A percentile compares a stretch with the other conserved stretches of the same genome.
phyloP scores from a whole-genome alignment of 768 basidiomycete species.

The Serendipita sp. region DNA sequence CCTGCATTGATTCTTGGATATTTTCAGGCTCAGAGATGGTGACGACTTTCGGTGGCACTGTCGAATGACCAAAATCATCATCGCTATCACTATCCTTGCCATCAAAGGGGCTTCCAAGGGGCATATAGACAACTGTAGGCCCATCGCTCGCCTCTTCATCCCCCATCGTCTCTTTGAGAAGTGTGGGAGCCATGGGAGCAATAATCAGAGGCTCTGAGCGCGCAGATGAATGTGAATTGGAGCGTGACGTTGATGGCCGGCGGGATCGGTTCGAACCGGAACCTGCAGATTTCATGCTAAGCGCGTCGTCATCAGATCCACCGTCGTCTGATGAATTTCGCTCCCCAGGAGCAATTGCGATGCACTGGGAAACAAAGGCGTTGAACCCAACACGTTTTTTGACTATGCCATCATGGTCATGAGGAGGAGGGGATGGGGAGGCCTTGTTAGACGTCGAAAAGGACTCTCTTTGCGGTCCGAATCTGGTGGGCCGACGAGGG shows the following conservation, averaged over 20 bases:
- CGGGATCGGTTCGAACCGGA: conserved; percentile 15
- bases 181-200: conserved; percentile 60
- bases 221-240: conserved; percentile 7
- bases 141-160: neutral
- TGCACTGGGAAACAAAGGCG: conserved; percentile 92
- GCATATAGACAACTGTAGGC: neutral
- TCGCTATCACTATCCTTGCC: neutral
- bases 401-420: conserved; percentile 10
- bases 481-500: conserved; percentile 9
- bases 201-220: conserved; percentile 42
- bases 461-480: conserved; percentile 11
- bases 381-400: conserved; percentile 94
- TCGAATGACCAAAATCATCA: neutral
- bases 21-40: neutral
- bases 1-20: neutral
- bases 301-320: conserved; percentile 35
- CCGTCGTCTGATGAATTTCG: conserved; percentile 21
- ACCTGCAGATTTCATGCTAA: conserved; percentile 29
- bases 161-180: conserved; percentile 37
- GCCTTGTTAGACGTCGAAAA: conserved; percentile 16
- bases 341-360: conserved; percentile 68
- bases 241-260: conserved; percentile 11
- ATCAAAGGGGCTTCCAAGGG: neutral
- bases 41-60: neutral
- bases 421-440: conserved; percentile 8